A percentile compares a stretch with the other conserved stretches of the same genome.
These are phyloP conservation scores for Knufia petricola DNA, from an alignment of 2,329 filamentous ascomycete species.

Conservation along the genomic window DNA sequence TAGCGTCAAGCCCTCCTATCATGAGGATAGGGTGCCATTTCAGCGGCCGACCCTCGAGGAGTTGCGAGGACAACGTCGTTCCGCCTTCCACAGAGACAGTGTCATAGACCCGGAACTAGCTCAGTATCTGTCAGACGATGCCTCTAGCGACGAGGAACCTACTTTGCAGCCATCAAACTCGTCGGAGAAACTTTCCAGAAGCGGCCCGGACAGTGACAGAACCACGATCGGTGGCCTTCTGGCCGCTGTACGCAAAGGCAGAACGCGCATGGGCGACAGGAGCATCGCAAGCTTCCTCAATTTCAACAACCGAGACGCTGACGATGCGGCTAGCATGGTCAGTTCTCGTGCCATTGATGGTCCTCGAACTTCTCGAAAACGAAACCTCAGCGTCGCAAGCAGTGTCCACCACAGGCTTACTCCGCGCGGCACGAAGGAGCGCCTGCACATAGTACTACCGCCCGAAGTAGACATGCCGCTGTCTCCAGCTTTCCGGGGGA, in stretches of 20 bases:
- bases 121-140: constrained; percentile 88
- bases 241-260: constrained; percentile 63
- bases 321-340: constrained; percentile 52
- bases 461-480: constrained; percentile 40
- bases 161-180: constrained; percentile 77
- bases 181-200: constrained; percentile 53
- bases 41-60: constrained; percentile 65
- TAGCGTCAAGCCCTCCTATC: constrained; percentile 57
- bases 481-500: constrained; percentile 29
- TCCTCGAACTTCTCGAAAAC: constrained; percentile 56
- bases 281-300: constrained; percentile 62
- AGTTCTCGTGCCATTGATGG: constrained; percentile 50
- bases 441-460: constrained; percentile 35
- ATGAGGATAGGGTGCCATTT: constrained; percentile 80
- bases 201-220: constrained; percentile 61
- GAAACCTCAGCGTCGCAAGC: constrained; percentile 78
- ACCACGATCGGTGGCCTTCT: constrained; percentile 63
- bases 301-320: constrained; percentile 53
- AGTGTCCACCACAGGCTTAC: constrained; percentile 61
- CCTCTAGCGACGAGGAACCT: constrained; percentile 86
- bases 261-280: constrained; percentile 63
- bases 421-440: constrained; percentile 56
- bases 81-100: constrained; percentile 96
- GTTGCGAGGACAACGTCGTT: constrained; percentile 56
- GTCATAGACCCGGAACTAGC: constrained; percentile 96